Base-by-base conservation (phyloP, 2,329 filamentous ascomycete genomes). In the Rhynchosporium graminicola region DNA sequence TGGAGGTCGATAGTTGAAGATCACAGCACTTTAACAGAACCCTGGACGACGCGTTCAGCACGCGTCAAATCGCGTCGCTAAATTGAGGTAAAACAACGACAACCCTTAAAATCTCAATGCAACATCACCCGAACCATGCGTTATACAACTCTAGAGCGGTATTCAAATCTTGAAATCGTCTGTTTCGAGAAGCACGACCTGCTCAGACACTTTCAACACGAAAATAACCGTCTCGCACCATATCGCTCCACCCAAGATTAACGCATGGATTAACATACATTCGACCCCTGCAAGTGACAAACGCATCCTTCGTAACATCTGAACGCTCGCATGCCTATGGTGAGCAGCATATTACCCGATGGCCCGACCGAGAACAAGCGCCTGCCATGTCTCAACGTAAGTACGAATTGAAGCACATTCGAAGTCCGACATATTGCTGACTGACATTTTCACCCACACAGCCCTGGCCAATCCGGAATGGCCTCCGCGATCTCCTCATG, bases 401-500 rank as follows among this genome's bases (percentile, higher is more conserved):
- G 57, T 59, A 40, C 36, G 33, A 36, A 36, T 6, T 36, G 9
- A 36, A 48, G 57, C 63, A 48, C 45, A 54, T 60, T 45, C 33
- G 33, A 59, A 47, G 31, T 31, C 29, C 31, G 33, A 5, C 36
- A 52, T 42, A 60, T 10, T 46, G 42, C 42, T 45, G 31, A 48
- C 63, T 69, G 47, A 68, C 52, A 26, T 45, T 36, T 36, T 10
- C 12, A 47, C 42, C 10, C 57, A 77, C 70, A 74, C 40, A 69
- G 62, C 55, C 20, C 50, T 54, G 52, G 40, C 50, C 59, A 65
- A 59, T 46, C 60, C 60, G 12, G 82, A 87, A 75, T 90, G 87
- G 87, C 87, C 87, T 20, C 87, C 87, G 28, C 80, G 83, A 74
- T 89, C 86, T 60, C 87, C 87, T 47, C 84, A 83, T 74, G 86